Evolutionary conservation across 176 grass and related monocot species (phyloP), one percentile per base, ranked within the genome.

Genomic region (Elaeis guineensis): DNA sequence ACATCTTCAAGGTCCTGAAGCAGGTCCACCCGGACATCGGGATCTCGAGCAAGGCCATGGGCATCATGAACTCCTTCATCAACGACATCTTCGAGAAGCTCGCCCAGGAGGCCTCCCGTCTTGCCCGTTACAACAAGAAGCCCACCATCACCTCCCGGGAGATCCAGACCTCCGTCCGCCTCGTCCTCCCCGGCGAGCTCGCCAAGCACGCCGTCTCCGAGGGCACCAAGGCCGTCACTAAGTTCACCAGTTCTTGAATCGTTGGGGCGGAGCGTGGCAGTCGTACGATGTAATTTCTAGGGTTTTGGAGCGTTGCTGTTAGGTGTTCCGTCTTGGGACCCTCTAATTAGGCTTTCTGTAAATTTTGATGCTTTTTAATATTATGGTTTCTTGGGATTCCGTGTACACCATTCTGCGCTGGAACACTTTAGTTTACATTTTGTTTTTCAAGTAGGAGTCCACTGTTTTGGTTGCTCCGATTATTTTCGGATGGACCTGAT

Each of bases 11-110:
- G 70, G 86, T 82, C 63, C 77, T 95, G 0, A 95, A 95, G 67
- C 85, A 95, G 79, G 85, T 95, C 21, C 90, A 95, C 55, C 85
- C 85, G 0, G 90, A 95, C 85, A 86, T 95, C 63, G 90, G 79
- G 50, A 83, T 95, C 75, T 89, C 85, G 15, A 85, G 81, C 79
- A 95, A 95, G 82, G 85, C 90, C 54, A 95, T 95, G 90, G 73
- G 77, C 52, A 95, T 95, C 72, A 94, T 94, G 89, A 94, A 94
- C 78, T 89, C 81, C n/a, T 95, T 89, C 72, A 88, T 88, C 79
- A 88, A 83, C 63, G 85, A 88, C 17, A 83, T 88, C 21, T 61
- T 87, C 83, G 89, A 95, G n/a, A n/a, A n/a, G 78, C 67, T 95
- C 5, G 82, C 79, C 29, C 66, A 1, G 0, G 86, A 89, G 81